A percentile compares a stretch with the other conserved stretches of the same genome.
phyloP scores from a whole-genome alignment of 2,329 filamentous ascomycete species.

The Colletotrichum sp. region DNA sequence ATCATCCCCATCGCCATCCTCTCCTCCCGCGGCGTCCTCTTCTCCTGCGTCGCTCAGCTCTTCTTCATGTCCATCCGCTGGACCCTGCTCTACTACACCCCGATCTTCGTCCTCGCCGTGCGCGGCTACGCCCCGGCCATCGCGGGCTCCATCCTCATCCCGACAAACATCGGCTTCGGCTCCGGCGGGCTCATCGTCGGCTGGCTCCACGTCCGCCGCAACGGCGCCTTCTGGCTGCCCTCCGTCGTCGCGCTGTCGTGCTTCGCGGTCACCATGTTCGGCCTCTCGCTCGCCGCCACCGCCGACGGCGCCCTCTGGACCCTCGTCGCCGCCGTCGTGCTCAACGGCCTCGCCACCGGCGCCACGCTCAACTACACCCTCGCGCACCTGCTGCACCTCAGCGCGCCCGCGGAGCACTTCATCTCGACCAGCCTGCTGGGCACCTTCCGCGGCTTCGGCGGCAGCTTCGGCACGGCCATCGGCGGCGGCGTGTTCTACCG shows the following conservation, averaged over 20 bases:
- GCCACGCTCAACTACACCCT: conserved; percentile 81
- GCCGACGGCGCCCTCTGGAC: conserved; percentile 51
- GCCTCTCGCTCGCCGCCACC: conserved; percentile 60
- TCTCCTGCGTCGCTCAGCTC: conserved; percentile 77
- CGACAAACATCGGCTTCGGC: conserved; percentile 82
- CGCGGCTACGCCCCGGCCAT: conserved; percentile 71
- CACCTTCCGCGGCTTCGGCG: conserved; percentile 83
- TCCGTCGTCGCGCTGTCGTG: conserved; percentile 63
- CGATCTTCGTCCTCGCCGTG: conserved; percentile 80
- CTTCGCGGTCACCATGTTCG: conserved; percentile 65
- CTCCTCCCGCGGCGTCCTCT: conserved; percentile 70
- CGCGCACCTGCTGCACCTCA: conserved; percentile 79
- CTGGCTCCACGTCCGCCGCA: conserved; percentile 75
- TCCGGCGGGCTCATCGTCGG: conserved; percentile 76
- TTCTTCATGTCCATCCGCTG: conserved; percentile 83
- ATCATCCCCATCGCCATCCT: conserved; percentile 78
- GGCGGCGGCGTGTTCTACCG: conserved; percentile 78
- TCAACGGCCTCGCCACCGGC: conserved; percentile 76
- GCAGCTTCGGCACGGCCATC: conserved; percentile 80
- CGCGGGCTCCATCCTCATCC: conserved; percentile 78
- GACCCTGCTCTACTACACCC: conserved; percentile 81
- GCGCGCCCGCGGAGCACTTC: conserved; percentile 69
- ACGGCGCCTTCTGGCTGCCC: conserved; percentile 75
- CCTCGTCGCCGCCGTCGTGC: conserved; percentile 67
- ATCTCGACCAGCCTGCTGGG: conserved; percentile 77